A percentile compares a stretch with the other conserved stretches of the same genome.
Conservation (phyloP, 495 filamentous ascomycete genomes). For the Pseudomonodictys pantanalensis region DNA sequence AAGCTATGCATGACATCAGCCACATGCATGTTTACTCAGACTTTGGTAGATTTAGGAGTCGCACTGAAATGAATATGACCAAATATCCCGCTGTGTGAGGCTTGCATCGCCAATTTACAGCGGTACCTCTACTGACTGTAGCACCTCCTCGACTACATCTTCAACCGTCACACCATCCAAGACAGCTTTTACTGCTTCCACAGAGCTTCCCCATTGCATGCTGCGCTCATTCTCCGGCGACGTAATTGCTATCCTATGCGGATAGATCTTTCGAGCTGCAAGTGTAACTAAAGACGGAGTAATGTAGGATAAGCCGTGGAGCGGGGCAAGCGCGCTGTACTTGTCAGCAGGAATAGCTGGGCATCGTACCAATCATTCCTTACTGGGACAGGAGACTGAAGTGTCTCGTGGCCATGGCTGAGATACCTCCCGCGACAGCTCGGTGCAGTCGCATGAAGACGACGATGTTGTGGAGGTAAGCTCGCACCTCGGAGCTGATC, state of each 20-base stretch:
- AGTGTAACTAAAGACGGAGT: slow-evolving; percentile 81
- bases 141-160: slow-evolving; percentile 79
- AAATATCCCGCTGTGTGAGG: background rate
- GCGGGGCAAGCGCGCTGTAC: slow-evolving; percentile 63
- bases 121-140: slow-evolving; percentile 67
- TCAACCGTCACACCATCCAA: slow-evolving; percentile 69
- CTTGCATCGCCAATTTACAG: slow-evolving; percentile 49
- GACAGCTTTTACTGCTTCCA: slow-evolving; percentile 60
- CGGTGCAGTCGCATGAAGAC: slow-evolving; percentile 83
- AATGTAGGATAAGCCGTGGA: slow-evolving; percentile 77
- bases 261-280: slow-evolving; percentile 84
- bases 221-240: slow-evolving; percentile 73
- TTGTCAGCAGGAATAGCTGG: slow-evolving; percentile 6
- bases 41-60: background rate
- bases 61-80: background rate
- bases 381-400: slow-evolving; percentile 65
- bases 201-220: slow-evolving; percentile 87
- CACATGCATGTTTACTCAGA: slow-evolving; percentile 5
- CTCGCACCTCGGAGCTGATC: slow-evolving; percentile 62
- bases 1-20: slow-evolving; percentile 9
- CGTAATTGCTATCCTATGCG: slow-evolving; percentile 72
- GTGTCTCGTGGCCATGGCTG: slow-evolving; percentile 72
- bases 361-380: slow-evolving; percentile 16
- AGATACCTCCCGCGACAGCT: slow-evolving; percentile 72
- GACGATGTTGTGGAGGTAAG: slow-evolving; percentile 81